Base-by-base conservation (phyloP, 345 rosid genomes). In the Euphorbia pulcherrima region DNA sequence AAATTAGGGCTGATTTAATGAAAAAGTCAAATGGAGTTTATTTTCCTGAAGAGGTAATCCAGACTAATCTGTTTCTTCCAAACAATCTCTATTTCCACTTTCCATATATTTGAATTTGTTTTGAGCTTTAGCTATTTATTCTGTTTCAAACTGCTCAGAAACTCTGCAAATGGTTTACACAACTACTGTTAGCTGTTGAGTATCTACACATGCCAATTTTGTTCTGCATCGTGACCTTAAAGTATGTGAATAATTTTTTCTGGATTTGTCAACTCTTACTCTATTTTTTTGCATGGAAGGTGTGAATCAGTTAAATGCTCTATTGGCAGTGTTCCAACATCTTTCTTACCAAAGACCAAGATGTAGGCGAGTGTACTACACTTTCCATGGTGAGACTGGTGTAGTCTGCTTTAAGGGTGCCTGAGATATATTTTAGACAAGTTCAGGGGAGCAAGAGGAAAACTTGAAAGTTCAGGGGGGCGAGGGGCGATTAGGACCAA, bases 131-230 rank as follows among this genome's bases (percentile, higher is more conserved):
- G 61, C 73, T 68, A 65, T 12, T 58, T 26, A 23, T 77, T 41
- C 18, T 40, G 59, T 53, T 37, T 53, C 7, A 35, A 16, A 37
- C 67, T 64, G 21, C 61, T 55, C 82, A 94, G 99, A 94, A 89
- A 84, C 90, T 94, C 20, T 94, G 95, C 90, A 94, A 88, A 85
- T 94, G 99, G 99, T 94, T 94, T 76, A 76, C 92, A 0, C 99
- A 94, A 76, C 78, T 94, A 29, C 77, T 89, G 56, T 82, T 91
- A 70, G 99, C 99, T 24, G 95, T 94, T 58, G 99, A 94, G 68
- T 94, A 94, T 80, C 84, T 91, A 37, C 99, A n/a, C n/a, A 94
- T 86, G 84, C 95, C n/a, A 94, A 94, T 67, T 91, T 64, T 71
- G 99, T 94, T 74, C 87, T 94, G 48, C 99, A 94, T 74, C 97